These are phyloP conservation scores for Melastoma candidum DNA, from an alignment of 441 rosid species.

Conservation along the genomic window DNA sequence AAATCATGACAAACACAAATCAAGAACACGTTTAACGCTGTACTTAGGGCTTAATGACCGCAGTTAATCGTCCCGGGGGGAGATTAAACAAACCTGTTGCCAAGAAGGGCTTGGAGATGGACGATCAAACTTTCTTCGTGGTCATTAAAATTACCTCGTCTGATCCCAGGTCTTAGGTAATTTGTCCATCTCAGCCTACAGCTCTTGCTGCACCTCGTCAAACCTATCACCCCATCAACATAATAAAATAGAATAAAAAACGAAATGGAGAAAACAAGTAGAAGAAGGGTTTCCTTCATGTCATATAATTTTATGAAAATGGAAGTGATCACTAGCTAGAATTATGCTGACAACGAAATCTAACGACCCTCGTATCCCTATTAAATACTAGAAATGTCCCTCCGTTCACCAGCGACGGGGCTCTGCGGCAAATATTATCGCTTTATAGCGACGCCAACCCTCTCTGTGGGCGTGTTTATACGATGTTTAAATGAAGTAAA, in stretches of 20 bases:
- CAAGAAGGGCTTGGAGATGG: constrained; percentile 91
- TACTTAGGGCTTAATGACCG: background rate
- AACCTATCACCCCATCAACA: constrained; percentile 34
- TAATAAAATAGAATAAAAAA: background rate
- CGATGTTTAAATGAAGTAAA: background rate
- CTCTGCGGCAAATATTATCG: no score
- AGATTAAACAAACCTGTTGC: constrained; percentile 44
- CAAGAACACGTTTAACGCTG: background rate
- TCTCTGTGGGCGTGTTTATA: no score
- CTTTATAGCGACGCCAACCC: no score
- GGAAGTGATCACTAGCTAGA: constrained; percentile 1
- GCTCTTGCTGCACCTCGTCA: constrained; percentile 90
- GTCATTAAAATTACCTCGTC: constrained; percentile 75
- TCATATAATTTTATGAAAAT: background rate
- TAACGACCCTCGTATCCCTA: no score
- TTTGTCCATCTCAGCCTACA: constrained; percentile 99
- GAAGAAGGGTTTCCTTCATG: background rate
- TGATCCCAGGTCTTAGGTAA: constrained; percentile 92
- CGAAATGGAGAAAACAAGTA: background rate
- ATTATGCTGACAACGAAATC: no score
- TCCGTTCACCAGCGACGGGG: no score
- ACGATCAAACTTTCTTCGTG: constrained; percentile 91
- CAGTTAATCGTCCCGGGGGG: background rate
- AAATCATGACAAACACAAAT: constrained; percentile 21
- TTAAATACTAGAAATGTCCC: no score